phyloP scores from a whole-genome alignment of 768 basidiomycete genomes.

The Phylloporus sp. region DNA sequence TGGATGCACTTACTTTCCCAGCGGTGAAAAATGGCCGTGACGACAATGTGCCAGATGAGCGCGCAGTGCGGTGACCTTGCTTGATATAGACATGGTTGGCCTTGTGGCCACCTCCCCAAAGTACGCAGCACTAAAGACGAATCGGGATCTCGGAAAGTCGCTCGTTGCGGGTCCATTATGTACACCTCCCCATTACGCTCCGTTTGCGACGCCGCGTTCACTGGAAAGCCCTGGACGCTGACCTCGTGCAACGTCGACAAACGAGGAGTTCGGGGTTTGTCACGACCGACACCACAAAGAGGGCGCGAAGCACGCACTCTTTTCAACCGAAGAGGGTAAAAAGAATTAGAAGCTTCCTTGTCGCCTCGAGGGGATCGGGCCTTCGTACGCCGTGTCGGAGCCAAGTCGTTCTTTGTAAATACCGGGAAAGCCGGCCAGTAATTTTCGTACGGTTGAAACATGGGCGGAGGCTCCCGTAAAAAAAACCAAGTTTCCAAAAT shows the following conservation, averaged over 20 bases:
- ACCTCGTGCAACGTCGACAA: background rate
- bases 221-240: background rate
- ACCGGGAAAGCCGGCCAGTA: background rate
- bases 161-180: background rate
- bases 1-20: background rate
- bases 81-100: background rate
- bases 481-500: background rate
- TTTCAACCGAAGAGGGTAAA: background rate
- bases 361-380: background rate
- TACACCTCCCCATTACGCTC: background rate
- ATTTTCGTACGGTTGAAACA: background rate
- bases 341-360: background rate
- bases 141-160: background rate
- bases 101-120: background rate
- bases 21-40: background rate
- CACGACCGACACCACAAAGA: background rate
- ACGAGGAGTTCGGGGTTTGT: background rate
- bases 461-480: background rate
- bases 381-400: background rate
- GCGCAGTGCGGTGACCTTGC: background rate
- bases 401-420: background rate
- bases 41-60: background rate
- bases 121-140: background rate
- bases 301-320: background rate
- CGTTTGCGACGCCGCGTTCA: background rate